phyloP scores from a whole-genome alignment of 2,329 filamentous ascomycete genomes.

The Penicillium sp. region DNA sequence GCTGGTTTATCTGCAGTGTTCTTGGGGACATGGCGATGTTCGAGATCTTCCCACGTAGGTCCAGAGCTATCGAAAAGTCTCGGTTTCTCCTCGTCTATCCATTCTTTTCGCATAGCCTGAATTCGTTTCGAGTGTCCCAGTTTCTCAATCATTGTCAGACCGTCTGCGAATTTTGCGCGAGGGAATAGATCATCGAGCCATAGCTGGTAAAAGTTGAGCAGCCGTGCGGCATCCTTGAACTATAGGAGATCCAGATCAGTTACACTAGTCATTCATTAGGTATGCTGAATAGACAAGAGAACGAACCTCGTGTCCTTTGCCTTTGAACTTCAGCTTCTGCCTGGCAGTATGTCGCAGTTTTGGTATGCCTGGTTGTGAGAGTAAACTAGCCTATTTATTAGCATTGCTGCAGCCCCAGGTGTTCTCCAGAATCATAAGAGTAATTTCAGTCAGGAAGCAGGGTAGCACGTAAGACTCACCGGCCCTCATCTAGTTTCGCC shows the following conservation, averaged over 20 bases:
- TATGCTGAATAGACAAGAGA: neutral
- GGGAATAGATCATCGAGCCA: constrained; percentile 97
- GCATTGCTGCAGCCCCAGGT: neutral
- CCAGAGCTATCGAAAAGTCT: constrained; percentile 9
- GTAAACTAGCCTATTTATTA: constrained; percentile 55
- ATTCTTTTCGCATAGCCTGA: constrained; percentile 70
- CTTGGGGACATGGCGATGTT: constrained; percentile 1
- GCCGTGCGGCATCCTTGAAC: constrained; percentile 78
- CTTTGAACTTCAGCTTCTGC: constrained; percentile 73
- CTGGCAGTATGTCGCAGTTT: constrained; percentile 71
- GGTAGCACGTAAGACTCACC: constrained; percentile 46
- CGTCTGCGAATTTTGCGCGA: constrained; percentile 89
- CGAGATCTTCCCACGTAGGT: neutral
- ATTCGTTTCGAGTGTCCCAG: constrained; percentile 80
- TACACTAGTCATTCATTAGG: neutral
- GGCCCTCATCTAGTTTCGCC: constrained; percentile 82
- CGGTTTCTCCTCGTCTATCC: constrained; percentile 70
- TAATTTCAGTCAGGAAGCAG: neutral
- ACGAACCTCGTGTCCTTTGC: constrained; percentile 84
- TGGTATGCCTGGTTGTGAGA: constrained; percentile 80
- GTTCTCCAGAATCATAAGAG: neutral
- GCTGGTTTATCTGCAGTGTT: neutral
- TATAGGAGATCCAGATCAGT: constrained; percentile 36
- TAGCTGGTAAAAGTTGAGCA: constrained; percentile 88
- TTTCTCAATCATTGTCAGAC: constrained; percentile 86